phyloP scores from a whole-genome alignment of 495 filamentous ascomycete species.

The Pseudotulostoma volvatum region DNA sequence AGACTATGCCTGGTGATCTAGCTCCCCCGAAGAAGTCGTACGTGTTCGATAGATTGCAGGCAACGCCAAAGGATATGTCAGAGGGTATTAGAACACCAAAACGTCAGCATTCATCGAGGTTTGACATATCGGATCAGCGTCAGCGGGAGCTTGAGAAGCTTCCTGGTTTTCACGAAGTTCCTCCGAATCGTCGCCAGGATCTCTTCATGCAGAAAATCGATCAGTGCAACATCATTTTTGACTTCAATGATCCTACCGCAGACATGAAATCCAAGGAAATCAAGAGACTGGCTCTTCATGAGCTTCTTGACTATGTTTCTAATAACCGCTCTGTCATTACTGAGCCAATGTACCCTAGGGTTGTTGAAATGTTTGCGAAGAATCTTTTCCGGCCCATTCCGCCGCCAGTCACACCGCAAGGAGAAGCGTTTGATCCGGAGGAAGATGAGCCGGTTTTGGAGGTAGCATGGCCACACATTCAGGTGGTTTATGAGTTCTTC shows the following conservation, averaged over 20 bases:
- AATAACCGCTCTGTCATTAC: constrained; percentile 98
- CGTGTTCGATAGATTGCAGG: constrained; percentile 80
- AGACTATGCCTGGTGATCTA: constrained; percentile 97
- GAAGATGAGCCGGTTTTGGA: constrained; percentile 97
- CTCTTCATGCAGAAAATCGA: constrained; percentile 99
- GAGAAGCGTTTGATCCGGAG: constrained; percentile 96
- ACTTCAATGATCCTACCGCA: constrained; percentile 95
- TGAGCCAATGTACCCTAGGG: constrained; percentile 95
- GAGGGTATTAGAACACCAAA: constrained; percentile 92
- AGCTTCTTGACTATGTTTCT: constrained; percentile 93
- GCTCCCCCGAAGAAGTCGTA: constrained; percentile 87
- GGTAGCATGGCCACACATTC: constrained; percentile 98
- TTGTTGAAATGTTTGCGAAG: constrained; percentile 99
- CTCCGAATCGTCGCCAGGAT: constrained; percentile 86
- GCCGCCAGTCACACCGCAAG: constrained; percentile 91
- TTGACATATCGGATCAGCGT: constrained; percentile 84
- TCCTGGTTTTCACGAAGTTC: constrained; percentile 96
- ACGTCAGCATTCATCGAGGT: constrained; percentile 90
- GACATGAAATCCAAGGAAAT: constrained; percentile 99
- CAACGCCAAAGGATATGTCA: constrained; percentile 85
- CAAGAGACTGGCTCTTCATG: constrained; percentile 91
- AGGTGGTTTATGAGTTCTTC: constrained; percentile 99
- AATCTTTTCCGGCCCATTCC: constrained; percentile 96
- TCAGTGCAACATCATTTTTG: constrained; percentile 99
- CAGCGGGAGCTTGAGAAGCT: constrained; percentile 94